Conservation (phyloP, 768 basidiomycete genomes). For the Dioszegia hungarica region DNA sequence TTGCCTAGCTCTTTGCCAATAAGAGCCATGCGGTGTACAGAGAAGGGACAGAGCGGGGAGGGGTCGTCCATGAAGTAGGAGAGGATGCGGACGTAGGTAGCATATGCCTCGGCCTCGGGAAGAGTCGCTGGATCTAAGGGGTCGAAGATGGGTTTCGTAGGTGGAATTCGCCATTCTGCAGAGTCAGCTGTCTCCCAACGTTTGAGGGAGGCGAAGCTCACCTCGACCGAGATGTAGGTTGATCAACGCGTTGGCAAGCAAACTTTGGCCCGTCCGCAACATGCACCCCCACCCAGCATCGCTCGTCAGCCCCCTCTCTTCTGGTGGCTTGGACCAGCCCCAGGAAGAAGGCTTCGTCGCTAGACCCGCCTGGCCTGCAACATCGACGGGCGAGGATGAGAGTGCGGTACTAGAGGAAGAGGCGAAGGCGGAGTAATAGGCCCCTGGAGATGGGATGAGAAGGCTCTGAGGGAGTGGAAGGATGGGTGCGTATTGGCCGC, state of each 20-base stretch:
- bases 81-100: constrained; percentile 81
- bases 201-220: constrained; percentile 46
- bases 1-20: constrained; percentile 92
- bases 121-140: neutral
- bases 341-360: constrained; percentile 22
- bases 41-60: constrained; percentile 75
- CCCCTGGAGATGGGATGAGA: constrained; percentile 34
- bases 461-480: constrained; percentile 38
- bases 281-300: constrained; percentile 92
- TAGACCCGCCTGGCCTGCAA: neutral
- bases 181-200: neutral
- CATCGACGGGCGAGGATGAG: too few species aligned
- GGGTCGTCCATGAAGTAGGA: constrained; percentile 96
- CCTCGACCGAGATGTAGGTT: constrained; percentile 71
- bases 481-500: constrained; percentile 78
- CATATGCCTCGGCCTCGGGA: constrained; percentile 55
- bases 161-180: constrained; percentile 81
- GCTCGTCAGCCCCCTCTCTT: constrained; percentile 74
- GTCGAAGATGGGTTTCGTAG: constrained; percentile 56
- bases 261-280: constrained; percentile 77
- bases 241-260: constrained; percentile 75
- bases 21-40: constrained; percentile 91
- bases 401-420: neutral
- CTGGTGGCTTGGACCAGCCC: constrained; percentile 48
- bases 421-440: constrained; percentile 35